Conservation (phyloP, 176 grass and related monocot genomes). For the Eragrostis nindensis region DNA sequence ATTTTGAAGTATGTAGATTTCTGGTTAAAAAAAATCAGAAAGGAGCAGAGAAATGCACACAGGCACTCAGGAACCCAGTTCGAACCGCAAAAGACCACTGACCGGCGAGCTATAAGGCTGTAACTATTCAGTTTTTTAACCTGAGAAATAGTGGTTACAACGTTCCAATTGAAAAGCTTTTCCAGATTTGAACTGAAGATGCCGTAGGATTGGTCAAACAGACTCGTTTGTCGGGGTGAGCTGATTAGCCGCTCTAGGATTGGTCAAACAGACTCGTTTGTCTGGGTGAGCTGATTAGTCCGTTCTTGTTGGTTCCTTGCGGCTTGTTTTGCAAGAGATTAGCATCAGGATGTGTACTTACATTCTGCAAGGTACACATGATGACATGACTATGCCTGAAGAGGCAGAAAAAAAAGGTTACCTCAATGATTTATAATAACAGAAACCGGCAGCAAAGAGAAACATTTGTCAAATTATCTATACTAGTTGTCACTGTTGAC, state of each 20-base stretch:
- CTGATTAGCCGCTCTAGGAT: conserved; percentile 12
- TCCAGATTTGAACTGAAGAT: conserved; percentile 34
- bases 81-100: conserved; percentile 27
- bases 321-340: conserved; percentile 39
- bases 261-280: too few species aligned
- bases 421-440: background rate
- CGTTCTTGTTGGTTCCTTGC: conserved; percentile 37
- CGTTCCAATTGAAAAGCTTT: conserved; percentile 21
- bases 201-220: conserved; percentile 45
- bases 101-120: conserved; percentile 22
- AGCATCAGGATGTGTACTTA: conserved; percentile 21
- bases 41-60: conserved; percentile 1
- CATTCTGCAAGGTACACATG: conserved; percentile 4
- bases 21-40: background rate
- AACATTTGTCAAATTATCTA: background rate
- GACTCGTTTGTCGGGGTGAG: conserved; percentile 12
- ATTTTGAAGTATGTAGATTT: background rate
- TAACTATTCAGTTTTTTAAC: conserved; percentile 24
- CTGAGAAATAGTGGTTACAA: conserved; percentile 6
- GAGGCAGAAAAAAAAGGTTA: too few species aligned
- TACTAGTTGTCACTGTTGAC: background rate
- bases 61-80: background rate
- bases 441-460: background rate
- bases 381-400: too few species aligned
- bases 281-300: background rate